Evolutionary conservation across 257 asterid species (phyloP), one percentile per base, ranked within the genome.

Genomic region (Echites panduratus): DNA sequence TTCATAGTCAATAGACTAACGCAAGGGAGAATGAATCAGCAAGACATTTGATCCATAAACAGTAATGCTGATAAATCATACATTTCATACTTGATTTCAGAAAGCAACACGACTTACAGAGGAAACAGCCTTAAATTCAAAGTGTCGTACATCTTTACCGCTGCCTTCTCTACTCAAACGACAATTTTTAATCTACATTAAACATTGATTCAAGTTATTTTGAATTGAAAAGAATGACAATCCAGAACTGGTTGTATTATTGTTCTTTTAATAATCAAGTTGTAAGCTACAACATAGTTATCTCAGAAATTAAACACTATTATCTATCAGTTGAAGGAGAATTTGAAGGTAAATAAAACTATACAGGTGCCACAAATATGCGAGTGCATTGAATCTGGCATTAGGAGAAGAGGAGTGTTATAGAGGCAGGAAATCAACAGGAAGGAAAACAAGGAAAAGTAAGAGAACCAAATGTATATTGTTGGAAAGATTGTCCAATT

Each of bases 71-170:
- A 70, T 53, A 68, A 24, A 75, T 12, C 48, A 66, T 32, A 32
- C 38, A 32, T 32, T 32, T 32, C 38, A 32, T 66, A 74, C 32
- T 52, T 2, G 65, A 73, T 62, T 64, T 27, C 41, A 73, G 72
- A 73, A 75, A 59, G 73, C 68, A 72, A 73, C 70, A 68, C n/a
- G 44, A 78, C 97, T 88, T 86, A 94, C 99, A 64, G 93, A 86
- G 78, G 99, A 91, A 87, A 86, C 90, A 82, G 92, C 89, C 82
- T 91, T 95, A 78, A 94, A 89, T 79, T 94, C 99, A 73, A 94
- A 75, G 84, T 91, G 98, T 29, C 83, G 88, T 26, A 94, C 97
- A 79, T 91, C 99, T 86, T 89, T 94, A 72, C 88, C 90, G 29
- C 83, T 75, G 52, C 78, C 92, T 65, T 72, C 79, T 77, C 82